Evolutionary conservation across 495 filamentous ascomycete genomes (phyloP).

Genomic region (Gamarada debralockiae): DNA sequence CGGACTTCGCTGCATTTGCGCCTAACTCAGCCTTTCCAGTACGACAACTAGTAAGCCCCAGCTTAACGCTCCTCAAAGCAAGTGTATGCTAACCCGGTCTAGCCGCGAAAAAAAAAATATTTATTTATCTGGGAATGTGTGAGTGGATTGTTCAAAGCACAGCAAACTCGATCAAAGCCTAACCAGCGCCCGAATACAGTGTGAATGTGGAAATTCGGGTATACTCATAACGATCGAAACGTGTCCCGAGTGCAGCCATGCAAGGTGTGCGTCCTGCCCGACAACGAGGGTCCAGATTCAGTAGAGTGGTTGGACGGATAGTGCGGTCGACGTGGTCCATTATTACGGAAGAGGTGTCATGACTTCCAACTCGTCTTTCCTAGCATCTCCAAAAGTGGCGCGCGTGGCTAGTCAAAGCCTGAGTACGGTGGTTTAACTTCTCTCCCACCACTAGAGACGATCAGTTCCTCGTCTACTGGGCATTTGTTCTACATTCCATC

Average conservation of each 20-base stretch:
- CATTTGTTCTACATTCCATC: no score
- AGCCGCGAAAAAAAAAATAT: neutral
- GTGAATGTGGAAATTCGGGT: neutral
- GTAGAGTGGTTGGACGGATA: no score
- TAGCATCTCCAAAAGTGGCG: no score
- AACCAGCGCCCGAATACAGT: neutral
- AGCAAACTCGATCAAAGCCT: neutral
- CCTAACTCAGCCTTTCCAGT: no score
- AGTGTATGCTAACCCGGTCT: neutral
- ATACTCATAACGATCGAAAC: neutral
- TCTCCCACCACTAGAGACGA: neutral
- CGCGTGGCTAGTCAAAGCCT: no score
- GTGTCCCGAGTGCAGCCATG: neutral
- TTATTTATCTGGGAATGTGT: neutral
- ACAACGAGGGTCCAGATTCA: neutral
- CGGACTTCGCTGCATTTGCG: no score
- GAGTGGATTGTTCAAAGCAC: neutral
- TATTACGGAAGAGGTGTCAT: no score
- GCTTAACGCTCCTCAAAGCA: neutral
- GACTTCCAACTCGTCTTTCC: no score
- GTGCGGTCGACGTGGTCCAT: no score
- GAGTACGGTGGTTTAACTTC: no score
- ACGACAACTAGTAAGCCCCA: neutral
- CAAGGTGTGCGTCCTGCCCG: neutral
- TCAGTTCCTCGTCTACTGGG: no score